Evolutionary conservation across 257 asterid genomes (phyloP), one percentile per base, ranked within the genome.

Genomic region (Avicennia marina): DNA sequence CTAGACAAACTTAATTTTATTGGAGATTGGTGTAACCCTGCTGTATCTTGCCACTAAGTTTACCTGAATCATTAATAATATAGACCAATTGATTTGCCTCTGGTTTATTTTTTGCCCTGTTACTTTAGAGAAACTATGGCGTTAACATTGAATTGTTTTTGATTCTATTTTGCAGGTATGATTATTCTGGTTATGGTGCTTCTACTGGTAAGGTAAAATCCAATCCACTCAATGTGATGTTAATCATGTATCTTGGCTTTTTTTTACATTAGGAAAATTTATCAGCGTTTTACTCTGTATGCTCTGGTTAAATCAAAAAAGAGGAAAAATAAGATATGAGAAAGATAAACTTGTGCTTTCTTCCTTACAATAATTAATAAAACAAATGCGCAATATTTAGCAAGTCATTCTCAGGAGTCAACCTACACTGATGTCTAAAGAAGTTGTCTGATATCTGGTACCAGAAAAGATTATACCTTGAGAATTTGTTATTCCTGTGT

Each of bases 131-230:
- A 29, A 29, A 7, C 29, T 40, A 49, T 16, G 31, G 18, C 19
- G 24, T 38, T 41, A 24, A 29, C 22, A 21, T 21, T 32, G 16
- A 63, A 41, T 63, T 19, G 21, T 41, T 68, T 65, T 50, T 36
- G 41, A 26, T 54, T 48, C 56, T 33, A 7, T 49, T 34, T 7
- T 76, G 76, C 89, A 93, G 99, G 74, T 93, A 89, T 56, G 99
- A 93, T 56, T 93, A 93, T 71, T 93, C 99, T 47, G 99, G 99
- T 50, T 93, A 93, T 73, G 99, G 99, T 63, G 97, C 95, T 66
- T 93, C 97, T 11, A 89, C 95, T 4, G 99, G 99, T 53, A 78
- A 93, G 94, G 99, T 93, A 79, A 64, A 69, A 44, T 51, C 65
- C 62, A 12, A 56, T 58, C 62, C 6, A 13, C 63, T 61, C 25